Conservation (phyloP, 352 stramenopile species). For the Phytophthora citrophthora region DNA sequence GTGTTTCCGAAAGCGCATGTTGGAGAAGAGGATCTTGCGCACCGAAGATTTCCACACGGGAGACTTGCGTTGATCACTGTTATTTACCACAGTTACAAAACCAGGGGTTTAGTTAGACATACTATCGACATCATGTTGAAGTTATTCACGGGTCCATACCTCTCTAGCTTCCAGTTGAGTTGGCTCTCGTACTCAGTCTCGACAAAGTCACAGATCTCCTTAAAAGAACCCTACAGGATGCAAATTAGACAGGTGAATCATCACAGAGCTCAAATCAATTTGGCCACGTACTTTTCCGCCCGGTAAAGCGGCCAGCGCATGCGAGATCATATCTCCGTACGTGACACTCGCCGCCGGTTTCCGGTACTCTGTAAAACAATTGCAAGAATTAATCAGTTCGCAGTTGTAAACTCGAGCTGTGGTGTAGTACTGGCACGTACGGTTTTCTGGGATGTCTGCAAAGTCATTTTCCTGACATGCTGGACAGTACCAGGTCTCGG, state of each 20-base stretch:
- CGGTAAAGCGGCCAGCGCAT: conserved; percentile 71
- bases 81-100: conserved; percentile 23
- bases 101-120: not conserved
- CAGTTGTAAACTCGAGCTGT: not conserved
- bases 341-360: conserved; percentile 84
- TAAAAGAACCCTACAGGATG: conserved; percentile 73
- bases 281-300: conserved; percentile 62
- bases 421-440: conserved; percentile 37
- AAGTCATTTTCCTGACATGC: conserved; percentile 59
- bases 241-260: not conserved
- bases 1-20: conserved; percentile 85
- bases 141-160: conserved; percentile 33
- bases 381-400: not conserved
- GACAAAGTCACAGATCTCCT: conserved; percentile 91
- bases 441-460: conserved; percentile 71
- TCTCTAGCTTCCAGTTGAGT: conserved; percentile 92
- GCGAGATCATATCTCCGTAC: conserved; percentile 91
- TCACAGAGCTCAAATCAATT: conserved; percentile 1
- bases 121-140: not conserved
- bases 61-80: conserved; percentile 83
- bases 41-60: conserved; percentile 91
- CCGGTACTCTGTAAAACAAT: conserved; percentile 58
- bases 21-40: conserved; percentile 90
- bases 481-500: conserved; percentile 82
- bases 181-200: conserved; percentile 86